Conservation (phyloP, 2,329 filamentous ascomycete species). For the Paecilomyces niveus region DNA sequence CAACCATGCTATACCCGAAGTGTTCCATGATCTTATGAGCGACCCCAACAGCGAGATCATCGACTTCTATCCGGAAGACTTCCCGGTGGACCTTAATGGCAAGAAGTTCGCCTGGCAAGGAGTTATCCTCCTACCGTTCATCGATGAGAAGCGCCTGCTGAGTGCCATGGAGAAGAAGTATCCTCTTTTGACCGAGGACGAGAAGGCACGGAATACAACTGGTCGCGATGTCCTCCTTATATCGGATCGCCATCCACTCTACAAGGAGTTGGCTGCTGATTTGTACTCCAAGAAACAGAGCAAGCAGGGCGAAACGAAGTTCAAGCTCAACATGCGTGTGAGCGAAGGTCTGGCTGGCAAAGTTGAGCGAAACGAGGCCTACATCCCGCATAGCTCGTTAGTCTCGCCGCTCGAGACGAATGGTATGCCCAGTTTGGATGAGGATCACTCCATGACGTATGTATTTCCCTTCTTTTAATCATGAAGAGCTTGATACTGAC, state of each 20-base stretch:
- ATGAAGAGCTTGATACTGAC: slow-evolving; percentile 20
- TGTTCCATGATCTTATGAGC: slow-evolving; percentile 88
- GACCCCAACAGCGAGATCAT: slow-evolving; percentile 83
- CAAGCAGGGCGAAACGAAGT: slow-evolving; percentile 59
- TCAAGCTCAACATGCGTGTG: slow-evolving; percentile 65
- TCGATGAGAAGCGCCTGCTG: slow-evolving; percentile 82
- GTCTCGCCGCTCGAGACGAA: slow-evolving; percentile 67
- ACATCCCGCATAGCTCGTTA: slow-evolving; percentile 78
- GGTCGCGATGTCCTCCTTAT: slow-evolving; percentile 79
- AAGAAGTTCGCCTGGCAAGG: slow-evolving; percentile 99
- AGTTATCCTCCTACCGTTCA: slow-evolving; percentile 87
- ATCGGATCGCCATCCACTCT: slow-evolving; percentile 76
- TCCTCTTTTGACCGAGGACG: slow-evolving; percentile 67
- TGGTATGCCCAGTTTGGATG: slow-evolving; percentile 68
- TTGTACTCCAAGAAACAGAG: slow-evolving; percentile 90
- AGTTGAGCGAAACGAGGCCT: slow-evolving; percentile 73
- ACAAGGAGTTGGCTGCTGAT: slow-evolving; percentile 72
- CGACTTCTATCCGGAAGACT: slow-evolving; percentile 95
- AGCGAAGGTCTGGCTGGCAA: slow-evolving; percentile 74
- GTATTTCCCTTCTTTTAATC: slow-evolving; percentile 22
- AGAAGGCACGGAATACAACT: slow-evolving; percentile 67
- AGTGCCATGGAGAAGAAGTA: slow-evolving; percentile 78
- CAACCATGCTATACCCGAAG: slow-evolving; percentile 78
- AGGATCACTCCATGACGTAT: slow-evolving; percentile 79
- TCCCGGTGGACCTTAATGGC: slow-evolving; percentile 87